A percentile compares a stretch with the other conserved stretches of the same genome.
phyloP scores from a whole-genome alignment of 2,329 filamentous ascomycete species.

The Neoascochyta sp. region DNA sequence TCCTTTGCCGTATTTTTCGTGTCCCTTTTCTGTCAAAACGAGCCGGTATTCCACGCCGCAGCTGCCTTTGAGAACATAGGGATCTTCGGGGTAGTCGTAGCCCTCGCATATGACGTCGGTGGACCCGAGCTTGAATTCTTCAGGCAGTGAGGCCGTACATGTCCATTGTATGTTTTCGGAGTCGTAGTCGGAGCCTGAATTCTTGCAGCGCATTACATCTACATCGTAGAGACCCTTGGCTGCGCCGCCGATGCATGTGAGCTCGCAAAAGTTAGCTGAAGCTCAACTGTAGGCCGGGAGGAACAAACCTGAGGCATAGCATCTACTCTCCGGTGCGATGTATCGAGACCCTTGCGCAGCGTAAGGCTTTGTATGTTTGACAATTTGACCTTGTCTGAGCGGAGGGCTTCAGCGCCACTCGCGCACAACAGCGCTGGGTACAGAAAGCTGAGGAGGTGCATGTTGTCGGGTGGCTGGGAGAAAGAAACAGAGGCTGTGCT shows the following conservation, averaged over 20 bases:
- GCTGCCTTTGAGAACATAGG: slow-evolving; percentile 83
- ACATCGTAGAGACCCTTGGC: slow-evolving; percentile 63
- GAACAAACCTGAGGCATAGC: slow-evolving; percentile 58
- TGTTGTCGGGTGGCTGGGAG: slow-evolving; percentile 8
- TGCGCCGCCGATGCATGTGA: slow-evolving; percentile 68
- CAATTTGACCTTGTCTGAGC: slow-evolving; percentile 55
- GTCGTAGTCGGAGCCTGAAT: slow-evolving; percentile 76
- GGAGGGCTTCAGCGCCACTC: slow-evolving; percentile 28
- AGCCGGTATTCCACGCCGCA: slow-evolving; percentile 90
- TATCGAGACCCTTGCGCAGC: slow-evolving; percentile 64
- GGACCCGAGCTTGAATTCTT: slow-evolving; percentile 69
- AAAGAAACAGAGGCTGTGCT: background rate
- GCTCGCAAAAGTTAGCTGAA: slow-evolving; percentile 42
- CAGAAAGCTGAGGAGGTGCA: slow-evolving; percentile 31
- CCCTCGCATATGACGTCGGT: slow-evolving; percentile 94
- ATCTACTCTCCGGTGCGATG: slow-evolving; percentile 70
- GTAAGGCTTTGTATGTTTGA: slow-evolving; percentile 74
- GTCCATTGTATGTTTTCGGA: slow-evolving; percentile 88
- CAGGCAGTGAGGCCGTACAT: slow-evolving; percentile 64
- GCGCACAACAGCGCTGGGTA: slow-evolving; percentile 32
- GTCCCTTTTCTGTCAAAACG: slow-evolving; percentile 71
- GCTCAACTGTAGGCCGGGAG: background rate
- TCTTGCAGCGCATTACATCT: slow-evolving; percentile 84
- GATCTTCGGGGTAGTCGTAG: slow-evolving; percentile 71
- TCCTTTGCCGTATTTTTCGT: slow-evolving; percentile 61